Base-by-base conservation (phyloP, 768 basidiomycete species). In the Hygrophoropsis aurantiaca region DNA sequence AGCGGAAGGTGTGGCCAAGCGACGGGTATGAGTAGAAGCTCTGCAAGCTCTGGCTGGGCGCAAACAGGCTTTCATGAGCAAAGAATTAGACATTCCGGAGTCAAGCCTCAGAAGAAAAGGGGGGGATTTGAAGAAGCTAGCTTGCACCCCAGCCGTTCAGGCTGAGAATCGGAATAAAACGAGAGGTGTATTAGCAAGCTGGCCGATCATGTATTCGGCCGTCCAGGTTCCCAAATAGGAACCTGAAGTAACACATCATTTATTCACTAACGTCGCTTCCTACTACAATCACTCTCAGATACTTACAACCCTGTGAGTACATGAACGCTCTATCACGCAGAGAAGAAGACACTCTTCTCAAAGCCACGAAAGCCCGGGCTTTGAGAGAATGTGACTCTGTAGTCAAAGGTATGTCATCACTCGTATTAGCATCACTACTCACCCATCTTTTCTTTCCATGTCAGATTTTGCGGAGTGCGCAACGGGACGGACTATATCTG, bases 321-420 rank as follows among this genome's bases (percentile, higher is more conserved):
- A 93, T 93, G 91, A 83, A 91, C 65, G 78, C 90, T 34, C 79
- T 94, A 25, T 94, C 91, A 30, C 79, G 90, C 46, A 78, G 91
- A 40, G 91, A 94, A 70, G 91, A 94, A 63, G 91, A 94, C 37
- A 85, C 84, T 7, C 77, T 94, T 33, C 66, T 87, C 32, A 93
- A 94, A 66, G 74, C 86, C 19, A 87, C 89, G 8, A 94, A 93
- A 60, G 80, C 83, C 13, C 74, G 75, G 47, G 91, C 92, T 11
- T 65, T 93, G 59, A 83, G 80, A 57, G 85, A 89, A 64, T 94
- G 91, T 53, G 85, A 90, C 58, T 51, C 71, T 1, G 51, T 90
- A 5, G 87, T 93, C 4, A 85, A 82, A 80, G 86, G 92, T 55
- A 43, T 32, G 11, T 19, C n/a, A 30, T 30, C 13, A 30, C 6